phyloP scores from a whole-genome alignment of 306 rosid genomes.

The Oxytropis ochrocephala region DNA sequence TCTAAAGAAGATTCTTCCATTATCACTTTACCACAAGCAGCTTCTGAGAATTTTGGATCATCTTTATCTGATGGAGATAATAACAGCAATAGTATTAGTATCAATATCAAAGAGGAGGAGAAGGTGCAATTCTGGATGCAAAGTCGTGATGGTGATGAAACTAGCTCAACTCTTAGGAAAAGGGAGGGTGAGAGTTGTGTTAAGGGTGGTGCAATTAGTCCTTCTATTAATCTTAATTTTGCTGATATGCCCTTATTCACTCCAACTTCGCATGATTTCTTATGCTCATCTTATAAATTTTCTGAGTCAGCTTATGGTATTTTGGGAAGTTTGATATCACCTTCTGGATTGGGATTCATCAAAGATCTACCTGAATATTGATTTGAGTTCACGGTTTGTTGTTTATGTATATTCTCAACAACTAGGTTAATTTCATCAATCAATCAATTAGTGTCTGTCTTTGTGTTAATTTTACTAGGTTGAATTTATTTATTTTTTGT shows the following conservation, averaged over 20 bases:
- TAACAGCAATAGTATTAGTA: neutral
- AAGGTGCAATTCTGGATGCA: neutral
- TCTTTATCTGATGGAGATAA: conserved; percentile 21
- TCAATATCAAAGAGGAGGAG: neutral
- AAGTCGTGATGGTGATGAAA: conserved; percentile 21
- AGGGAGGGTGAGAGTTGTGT: conserved; percentile 18
- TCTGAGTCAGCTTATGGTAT: conserved; percentile 35
- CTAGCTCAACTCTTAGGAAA: conserved; percentile 24
- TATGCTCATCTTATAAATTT: conserved; percentile 32
- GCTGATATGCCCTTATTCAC: conserved; percentile 60
- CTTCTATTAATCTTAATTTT: neutral
- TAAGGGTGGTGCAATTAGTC: neutral
- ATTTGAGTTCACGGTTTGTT: neutral
- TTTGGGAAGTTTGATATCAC: conserved; percentile 48
- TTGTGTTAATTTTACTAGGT: neutral
- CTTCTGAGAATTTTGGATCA: conserved; percentile 21
- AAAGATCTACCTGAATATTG: conserved; percentile 55
- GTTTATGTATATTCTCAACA: neutral
- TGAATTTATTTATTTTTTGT: neutral
- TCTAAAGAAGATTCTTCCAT: neutral
- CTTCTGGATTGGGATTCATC: conserved; percentile 63
- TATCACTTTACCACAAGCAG: neutral
- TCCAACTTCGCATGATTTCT: conserved; percentile 46
- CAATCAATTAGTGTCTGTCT: neutral
- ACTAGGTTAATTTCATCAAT: neutral